A percentile compares a stretch with the other conserved stretches of the same genome.
Conservation (phyloP, 1,284 basidiomycete species). For the Ganoderma sinense region DNA sequence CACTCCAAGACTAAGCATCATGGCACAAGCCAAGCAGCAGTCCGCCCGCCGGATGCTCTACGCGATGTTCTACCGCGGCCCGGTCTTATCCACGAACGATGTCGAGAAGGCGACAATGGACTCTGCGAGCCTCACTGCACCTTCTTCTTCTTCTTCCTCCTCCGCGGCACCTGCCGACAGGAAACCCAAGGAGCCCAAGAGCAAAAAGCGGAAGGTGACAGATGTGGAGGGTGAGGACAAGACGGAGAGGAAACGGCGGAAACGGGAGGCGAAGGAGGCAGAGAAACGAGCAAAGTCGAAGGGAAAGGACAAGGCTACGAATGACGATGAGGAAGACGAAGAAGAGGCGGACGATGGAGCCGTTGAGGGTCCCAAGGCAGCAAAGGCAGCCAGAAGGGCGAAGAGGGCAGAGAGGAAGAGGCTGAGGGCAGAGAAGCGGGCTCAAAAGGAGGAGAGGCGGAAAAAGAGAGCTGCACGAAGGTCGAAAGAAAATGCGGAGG, state of each 20-base stretch:
- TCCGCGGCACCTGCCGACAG: constrained; percentile 13
- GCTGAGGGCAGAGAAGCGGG: constrained; percentile 35
- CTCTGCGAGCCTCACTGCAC: neutral
- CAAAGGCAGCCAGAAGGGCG: constrained; percentile 26
- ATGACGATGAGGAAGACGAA: neutral
- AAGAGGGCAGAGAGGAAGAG: constrained; percentile 36
- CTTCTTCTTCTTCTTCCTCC: neutral
- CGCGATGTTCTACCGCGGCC: constrained; percentile 81
- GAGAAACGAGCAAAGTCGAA: constrained; percentile 14
- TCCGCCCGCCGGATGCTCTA: constrained; percentile 81
- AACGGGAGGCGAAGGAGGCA: constrained; percentile 25
- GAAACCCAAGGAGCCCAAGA: constrained; percentile 25
- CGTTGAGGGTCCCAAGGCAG: constrained; percentile 5
- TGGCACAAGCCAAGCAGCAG: constrained; percentile 78
- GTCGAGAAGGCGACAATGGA: constrained; percentile 21
- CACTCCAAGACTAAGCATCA: constrained; percentile 55
- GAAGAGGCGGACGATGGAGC: neutral
- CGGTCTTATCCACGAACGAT: constrained; percentile 60
- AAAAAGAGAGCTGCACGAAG: constrained; percentile 22
- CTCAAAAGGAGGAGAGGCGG: constrained; percentile 35
- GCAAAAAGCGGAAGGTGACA: constrained; percentile 28
- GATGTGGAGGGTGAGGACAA: constrained; percentile 27
- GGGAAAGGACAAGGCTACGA: constrained; percentile 15
- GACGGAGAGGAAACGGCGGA: constrained; percentile 27
- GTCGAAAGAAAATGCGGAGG: constrained; percentile 1